Evolutionary conservation across 441 rosid species (phyloP), one percentile per base, ranked within the genome.

Genomic region (Mallotus repandus): DNA sequence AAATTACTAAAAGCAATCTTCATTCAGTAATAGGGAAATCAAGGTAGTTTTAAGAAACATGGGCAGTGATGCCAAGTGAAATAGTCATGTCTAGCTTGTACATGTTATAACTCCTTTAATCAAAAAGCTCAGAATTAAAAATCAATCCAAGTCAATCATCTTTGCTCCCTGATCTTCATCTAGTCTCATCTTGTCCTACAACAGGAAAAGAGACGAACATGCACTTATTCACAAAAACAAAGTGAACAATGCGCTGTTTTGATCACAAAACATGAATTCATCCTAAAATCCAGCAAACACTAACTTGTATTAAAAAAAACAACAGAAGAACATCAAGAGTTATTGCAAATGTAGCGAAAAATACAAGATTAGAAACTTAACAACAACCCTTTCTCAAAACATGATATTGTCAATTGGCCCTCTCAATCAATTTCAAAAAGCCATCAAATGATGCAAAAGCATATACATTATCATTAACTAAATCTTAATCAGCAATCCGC

Each of bases 181-280:
- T 82, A 87, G 80, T 83, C 87, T 82, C 88, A 75, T 61, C 76
- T 82, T 16, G 83, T 84, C 92, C 92, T 90, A 87, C 94, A 90
- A 81, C 77, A 89, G 63, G 71, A 79, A 81, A 86, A 85, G 72
- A 84, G 80, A 71, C 74, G 81, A 83, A 79, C 32, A 52, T 77
- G 73, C 75, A 75, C 79, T 81, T 69, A 61, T 74, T 84, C 63
- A 59, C 54, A 29, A 29, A 29, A 63, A 71, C 32, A 29, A 29
- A 29, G 32, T 29, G 32, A 29, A 2, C 32, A 29, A 29, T 29
- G 32, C 32, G 32, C 32, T 29, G 32, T 29, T 29, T 29, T 29
- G 32, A 29, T 29, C 32, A 29, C 32, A 29, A 29, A 29, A 29
- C 32, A 29, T 29, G 32, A 29, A 29, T 29, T 29, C 32, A 29